Percentiles rank a stretch among this genome's conserved stretches.
These are phyloP conservation scores for Fraxinus pennsylvanica DNA, from an alignment of 257 asterid species.

Conservation along the genomic window DNA sequence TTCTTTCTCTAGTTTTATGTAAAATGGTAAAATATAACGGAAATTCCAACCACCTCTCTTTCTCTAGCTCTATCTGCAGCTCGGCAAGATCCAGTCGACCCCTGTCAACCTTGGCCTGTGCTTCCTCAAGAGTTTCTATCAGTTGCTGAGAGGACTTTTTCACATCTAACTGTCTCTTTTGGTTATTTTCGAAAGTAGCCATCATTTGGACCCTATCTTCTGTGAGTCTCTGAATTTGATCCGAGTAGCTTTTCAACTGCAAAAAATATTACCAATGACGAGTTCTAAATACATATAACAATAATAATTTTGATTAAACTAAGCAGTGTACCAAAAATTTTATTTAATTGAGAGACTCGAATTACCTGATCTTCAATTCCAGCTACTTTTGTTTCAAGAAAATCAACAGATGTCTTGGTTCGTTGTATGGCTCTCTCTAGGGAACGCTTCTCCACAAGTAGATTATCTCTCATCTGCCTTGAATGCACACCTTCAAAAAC, in stretches of 20 bases:
- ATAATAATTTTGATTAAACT: slow-evolving; percentile 9
- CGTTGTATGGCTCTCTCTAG: slow-evolving; percentile 64
- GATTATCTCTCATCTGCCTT: slow-evolving; percentile 61
- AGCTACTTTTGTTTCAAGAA: slow-evolving; percentile 60
- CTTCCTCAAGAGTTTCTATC: slow-evolving; percentile 62
- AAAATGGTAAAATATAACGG: slow-evolving; percentile 1
- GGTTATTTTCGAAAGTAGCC: slow-evolving; percentile 56
- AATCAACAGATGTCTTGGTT: slow-evolving; percentile 57
- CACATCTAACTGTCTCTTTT: slow-evolving; percentile 56
- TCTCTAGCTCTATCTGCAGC: slow-evolving; percentile 87
- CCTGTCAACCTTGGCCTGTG: slow-evolving; percentile 65
- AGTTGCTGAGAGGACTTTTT: slow-evolving; percentile 57
- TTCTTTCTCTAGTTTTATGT: background rate
- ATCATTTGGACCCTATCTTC: slow-evolving; percentile 65
- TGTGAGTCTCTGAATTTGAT: slow-evolving; percentile 69
- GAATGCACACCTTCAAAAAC: slow-evolving; percentile 80
- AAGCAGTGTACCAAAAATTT: slow-evolving; percentile 4
- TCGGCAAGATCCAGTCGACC: slow-evolving; percentile 60
- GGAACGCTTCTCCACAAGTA: slow-evolving; percentile 64
- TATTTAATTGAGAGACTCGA: background rate
- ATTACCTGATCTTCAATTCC: slow-evolving; percentile 92
- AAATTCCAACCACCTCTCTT: slow-evolving; percentile 62
- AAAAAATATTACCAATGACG: slow-evolving; percentile 36
- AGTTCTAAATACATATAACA: background rate
- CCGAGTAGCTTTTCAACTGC: slow-evolving; percentile 78